A percentile compares a stretch with the other conserved stretches of the same genome.
Conservation (phyloP, 495 filamentous ascomycete genomes). For the Corynascus novoguineensis region DNA sequence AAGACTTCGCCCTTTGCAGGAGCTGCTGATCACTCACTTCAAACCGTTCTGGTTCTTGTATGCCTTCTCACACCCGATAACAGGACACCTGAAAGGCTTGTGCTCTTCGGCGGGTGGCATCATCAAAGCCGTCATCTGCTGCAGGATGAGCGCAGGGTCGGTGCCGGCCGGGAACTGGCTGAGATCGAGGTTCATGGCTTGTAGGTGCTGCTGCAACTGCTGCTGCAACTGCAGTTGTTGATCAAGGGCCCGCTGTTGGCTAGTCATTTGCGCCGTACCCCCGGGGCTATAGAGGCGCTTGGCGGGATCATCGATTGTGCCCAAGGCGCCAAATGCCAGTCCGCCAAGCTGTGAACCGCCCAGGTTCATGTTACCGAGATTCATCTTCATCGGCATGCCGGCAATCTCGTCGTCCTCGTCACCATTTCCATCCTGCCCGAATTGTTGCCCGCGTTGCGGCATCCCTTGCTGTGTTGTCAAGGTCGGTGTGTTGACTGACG, state of each 20-base stretch:
- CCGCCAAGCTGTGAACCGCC: constrained; percentile 43
- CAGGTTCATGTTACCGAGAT: constrained; percentile 46
- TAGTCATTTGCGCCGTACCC: constrained; percentile 55
- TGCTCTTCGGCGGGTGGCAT: constrained; percentile 62
- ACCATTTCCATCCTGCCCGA: constrained; percentile 43
- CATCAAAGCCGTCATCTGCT: constrained; percentile 61
- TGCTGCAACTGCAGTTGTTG: constrained; percentile 34
- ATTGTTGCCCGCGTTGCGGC: constrained; percentile 44
- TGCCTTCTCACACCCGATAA: constrained; percentile 98
- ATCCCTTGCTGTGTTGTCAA: constrained; percentile 56
- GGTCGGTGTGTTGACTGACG: constrained; percentile 92
- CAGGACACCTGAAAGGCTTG: constrained; percentile 95
- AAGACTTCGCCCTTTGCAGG: too few species aligned
- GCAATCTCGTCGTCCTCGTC: constrained; percentile 53
- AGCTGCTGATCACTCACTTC: constrained; percentile 60
- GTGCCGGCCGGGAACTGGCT: constrained; percentile 67
- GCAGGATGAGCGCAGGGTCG: constrained; percentile 67
- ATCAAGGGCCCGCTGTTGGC: constrained; percentile 43
- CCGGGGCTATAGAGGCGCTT: constrained; percentile 86
- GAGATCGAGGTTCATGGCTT: constrained; percentile 58
- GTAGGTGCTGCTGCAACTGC: constrained; percentile 55
- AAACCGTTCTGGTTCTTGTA: constrained; percentile 99
- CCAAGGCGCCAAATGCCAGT: constrained; percentile 27
- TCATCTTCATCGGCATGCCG: constrained; percentile 55
- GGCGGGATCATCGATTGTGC: constrained; percentile 90